Conservation (phyloP, 768 basidiomycete genomes). For the Lactifluus hygrophoroides region DNA sequence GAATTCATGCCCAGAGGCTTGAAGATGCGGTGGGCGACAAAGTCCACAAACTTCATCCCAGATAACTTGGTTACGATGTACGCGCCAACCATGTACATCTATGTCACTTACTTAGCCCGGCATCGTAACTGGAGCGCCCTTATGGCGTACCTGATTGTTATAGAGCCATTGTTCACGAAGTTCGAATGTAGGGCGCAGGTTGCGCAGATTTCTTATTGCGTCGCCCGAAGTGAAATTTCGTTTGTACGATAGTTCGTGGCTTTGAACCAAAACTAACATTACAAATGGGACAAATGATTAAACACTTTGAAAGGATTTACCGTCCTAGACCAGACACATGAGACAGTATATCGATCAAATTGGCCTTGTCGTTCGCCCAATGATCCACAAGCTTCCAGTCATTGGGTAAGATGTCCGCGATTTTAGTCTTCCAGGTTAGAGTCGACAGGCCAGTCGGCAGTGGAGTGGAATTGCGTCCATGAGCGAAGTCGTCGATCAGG, state of each 20-base stretch:
- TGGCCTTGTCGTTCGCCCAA: slow-evolving; percentile 27
- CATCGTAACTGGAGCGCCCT: neutral
- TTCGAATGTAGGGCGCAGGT: slow-evolving; percentile 29
- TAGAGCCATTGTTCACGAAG: slow-evolving; percentile 33
- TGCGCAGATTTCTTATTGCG: slow-evolving; percentile 23
- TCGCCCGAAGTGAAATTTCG: neutral
- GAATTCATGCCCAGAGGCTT: slow-evolving; percentile 33
- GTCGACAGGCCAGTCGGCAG: neutral
- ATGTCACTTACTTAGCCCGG: neutral
- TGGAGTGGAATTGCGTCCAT: slow-evolving; percentile 3
- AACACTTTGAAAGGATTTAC: slow-evolving; percentile 21
- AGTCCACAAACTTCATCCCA: slow-evolving; percentile 29
- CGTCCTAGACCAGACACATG: slow-evolving; percentile 35
- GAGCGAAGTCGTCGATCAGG: slow-evolving; percentile 9
- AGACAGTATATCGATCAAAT: slow-evolving; percentile 26
- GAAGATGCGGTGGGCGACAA: slow-evolving; percentile 37
- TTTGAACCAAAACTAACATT: neutral
- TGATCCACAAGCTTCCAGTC: slow-evolving; percentile 32
- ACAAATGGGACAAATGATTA: neutral
- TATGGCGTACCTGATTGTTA: slow-evolving; percentile 25
- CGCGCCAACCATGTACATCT: slow-evolving; percentile 33
- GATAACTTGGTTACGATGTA: slow-evolving; percentile 31
- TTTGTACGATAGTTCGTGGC: slow-evolving; percentile 10
- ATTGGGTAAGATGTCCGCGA: neutral
- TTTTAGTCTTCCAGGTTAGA: slow-evolving; percentile 5